phyloP scores from a whole-genome alignment of 2,329 filamentous ascomycete species.

The Lasiodiplodia sp. region DNA sequence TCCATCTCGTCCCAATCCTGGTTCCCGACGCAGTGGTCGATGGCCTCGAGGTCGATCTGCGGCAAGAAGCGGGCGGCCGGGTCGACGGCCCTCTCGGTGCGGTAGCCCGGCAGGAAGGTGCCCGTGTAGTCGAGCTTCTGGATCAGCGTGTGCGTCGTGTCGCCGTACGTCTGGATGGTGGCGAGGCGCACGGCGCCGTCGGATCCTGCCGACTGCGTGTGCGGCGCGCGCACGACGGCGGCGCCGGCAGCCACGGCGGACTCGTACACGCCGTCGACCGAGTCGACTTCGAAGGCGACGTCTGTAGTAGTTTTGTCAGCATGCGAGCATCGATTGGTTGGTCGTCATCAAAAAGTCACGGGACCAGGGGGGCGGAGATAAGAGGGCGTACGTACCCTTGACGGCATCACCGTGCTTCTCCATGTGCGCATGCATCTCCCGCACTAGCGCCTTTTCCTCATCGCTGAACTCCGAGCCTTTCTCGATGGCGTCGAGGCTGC shows the following conservation, averaged over 20 bases:
- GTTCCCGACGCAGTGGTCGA: conserved; percentile 98
- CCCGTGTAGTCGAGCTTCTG: conserved; percentile 75
- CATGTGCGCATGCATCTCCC: conserved; percentile 81
- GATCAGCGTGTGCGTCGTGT: conserved; percentile 93
- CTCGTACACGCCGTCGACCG: conserved; percentile 79
- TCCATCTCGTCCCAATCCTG: conserved; percentile 94
- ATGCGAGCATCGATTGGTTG: too few relatives aligned
- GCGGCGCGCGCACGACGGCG: conserved; percentile 68
- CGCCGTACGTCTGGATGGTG: conserved; percentile 89
- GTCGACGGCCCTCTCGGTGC: conserved; percentile 58
- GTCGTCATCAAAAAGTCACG: too few relatives aligned
- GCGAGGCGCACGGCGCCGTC: conserved; percentile 75
- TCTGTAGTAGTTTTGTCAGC: conserved; percentile 55
- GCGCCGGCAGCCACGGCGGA: conserved; percentile 73
- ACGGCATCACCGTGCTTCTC: conserved; percentile 91
- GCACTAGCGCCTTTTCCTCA: conserved; percentile 70
- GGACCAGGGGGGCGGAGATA: neutral
- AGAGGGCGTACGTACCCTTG: conserved; percentile 58
- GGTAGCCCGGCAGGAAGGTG: conserved; percentile 84
- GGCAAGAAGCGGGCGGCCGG: conserved; percentile 64
- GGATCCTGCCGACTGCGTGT: conserved; percentile 58
- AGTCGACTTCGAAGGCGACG: conserved; percentile 92
- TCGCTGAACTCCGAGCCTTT: conserved; percentile 37
- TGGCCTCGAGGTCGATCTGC: conserved; percentile 70
- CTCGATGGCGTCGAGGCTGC: conserved; percentile 51